Conservation (phyloP, 768 basidiomycete genomes). For the Pulveroboletus sp. region DNA sequence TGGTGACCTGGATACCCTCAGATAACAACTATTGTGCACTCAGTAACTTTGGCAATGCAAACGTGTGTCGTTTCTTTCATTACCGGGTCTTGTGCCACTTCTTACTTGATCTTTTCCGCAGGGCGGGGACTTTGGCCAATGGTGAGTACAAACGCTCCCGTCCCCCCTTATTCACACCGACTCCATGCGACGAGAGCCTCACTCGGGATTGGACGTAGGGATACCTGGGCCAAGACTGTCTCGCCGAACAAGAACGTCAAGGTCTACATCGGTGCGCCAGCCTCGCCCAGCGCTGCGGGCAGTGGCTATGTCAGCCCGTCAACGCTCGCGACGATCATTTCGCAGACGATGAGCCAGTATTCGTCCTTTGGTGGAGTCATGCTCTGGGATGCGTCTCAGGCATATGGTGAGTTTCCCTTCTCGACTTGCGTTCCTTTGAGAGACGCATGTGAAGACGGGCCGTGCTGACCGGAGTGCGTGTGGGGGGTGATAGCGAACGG, state of each 20-base stretch:
- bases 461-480: not conserved
- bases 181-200: not conserved
- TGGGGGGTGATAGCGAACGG: slow-evolving; percentile 32
- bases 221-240: slow-evolving; percentile 40
- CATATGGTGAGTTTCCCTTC: slow-evolving; percentile 30
- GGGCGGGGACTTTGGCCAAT: slow-evolving; percentile 43
- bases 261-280: slow-evolving; percentile 46
- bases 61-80: slow-evolving; percentile 20
- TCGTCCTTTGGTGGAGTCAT: slow-evolving; percentile 44
- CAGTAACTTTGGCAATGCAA: slow-evolving; percentile 39
- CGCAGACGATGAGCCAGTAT: slow-evolving; percentile 32
- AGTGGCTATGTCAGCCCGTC: slow-evolving; percentile 38
- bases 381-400: slow-evolving; percentile 44
- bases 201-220: slow-evolving; percentile 27
- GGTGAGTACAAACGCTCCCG: slow-evolving; percentile 20
- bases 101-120: slow-evolving; percentile 15
- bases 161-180: not conserved
- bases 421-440: too few species aligned
- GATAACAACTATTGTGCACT: slow-evolving; percentile 46
- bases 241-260: slow-evolving; percentile 45
- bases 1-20: slow-evolving; percentile 13
- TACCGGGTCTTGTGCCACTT: not conserved
- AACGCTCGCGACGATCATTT: slow-evolving; percentile 30
- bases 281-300: slow-evolving; percentile 35
- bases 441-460: not conserved